Percentiles rank a stretch among this genome's conserved stretches.
Conservation (phyloP, 2,329 filamentous ascomycete genomes). For the Beauveria sp. region DNA sequence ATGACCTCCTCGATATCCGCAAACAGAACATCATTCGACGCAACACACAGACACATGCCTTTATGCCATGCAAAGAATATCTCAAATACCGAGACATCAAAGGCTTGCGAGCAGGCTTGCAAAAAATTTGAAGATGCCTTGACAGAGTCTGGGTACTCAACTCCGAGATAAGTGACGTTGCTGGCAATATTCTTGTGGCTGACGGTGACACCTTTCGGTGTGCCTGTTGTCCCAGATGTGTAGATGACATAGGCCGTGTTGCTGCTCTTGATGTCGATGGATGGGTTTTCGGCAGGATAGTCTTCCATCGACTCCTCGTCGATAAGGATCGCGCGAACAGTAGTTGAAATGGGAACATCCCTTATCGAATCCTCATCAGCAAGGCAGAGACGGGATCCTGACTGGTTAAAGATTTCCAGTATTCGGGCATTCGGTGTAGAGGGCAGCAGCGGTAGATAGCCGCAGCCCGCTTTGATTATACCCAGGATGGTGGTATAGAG, state of each 20-base stretch:
- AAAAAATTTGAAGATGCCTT: slow-evolving; percentile 50
- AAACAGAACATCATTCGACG: slow-evolving; percentile 66
- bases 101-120: slow-evolving; percentile 77
- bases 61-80: slow-evolving; percentile 78
- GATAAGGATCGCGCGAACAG: slow-evolving; percentile 27
- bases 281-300: slow-evolving; percentile 30
- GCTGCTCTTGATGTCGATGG: slow-evolving; percentile 32
- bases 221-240: slow-evolving; percentile 75
- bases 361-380: slow-evolving; percentile 25
- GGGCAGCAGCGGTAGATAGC: slow-evolving; percentile 72
- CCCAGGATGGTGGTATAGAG: slow-evolving; percentile 71
- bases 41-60: slow-evolving; percentile 73
- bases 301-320: slow-evolving; percentile 19
- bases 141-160: slow-evolving; percentile 52
- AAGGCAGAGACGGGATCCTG: slow-evolving; percentile 41
- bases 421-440: slow-evolving; percentile 59
- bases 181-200: slow-evolving; percentile 69
- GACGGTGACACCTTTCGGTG: slow-evolving; percentile 72
- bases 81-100: slow-evolving; percentile 85
- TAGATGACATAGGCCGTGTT: slow-evolving; percentile 71
- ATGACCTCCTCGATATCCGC: slow-evolving; percentile 64
- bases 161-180: slow-evolving; percentile 61
- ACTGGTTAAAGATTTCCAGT: slow-evolving; percentile 53
- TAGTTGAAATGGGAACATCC: slow-evolving; percentile 12
- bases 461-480: slow-evolving; percentile 65